phyloP scores from a whole-genome alignment of 192 early-diverging fungal genomes.

The Phlyctochytrium arcticum region DNA sequence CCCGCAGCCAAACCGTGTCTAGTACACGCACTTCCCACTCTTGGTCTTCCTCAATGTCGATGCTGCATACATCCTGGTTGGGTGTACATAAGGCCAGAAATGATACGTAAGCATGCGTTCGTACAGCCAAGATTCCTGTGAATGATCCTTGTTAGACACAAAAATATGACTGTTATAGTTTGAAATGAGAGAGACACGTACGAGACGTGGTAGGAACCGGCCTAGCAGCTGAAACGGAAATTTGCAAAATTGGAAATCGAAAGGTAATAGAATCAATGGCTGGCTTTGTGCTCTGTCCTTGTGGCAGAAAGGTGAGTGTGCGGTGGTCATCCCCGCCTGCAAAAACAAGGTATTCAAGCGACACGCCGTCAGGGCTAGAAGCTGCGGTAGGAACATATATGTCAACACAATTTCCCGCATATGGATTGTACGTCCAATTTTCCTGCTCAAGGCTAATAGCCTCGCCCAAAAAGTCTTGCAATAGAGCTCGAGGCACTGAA shows the following conservation, averaged over 20 bases:
- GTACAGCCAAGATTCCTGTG: background rate
- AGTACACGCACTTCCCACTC: background rate
- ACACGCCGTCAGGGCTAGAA: background rate
- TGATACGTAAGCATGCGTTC: background rate
- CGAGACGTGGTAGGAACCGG: background rate
- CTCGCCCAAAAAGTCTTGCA: background rate
- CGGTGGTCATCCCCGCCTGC: background rate
- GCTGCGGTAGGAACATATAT: background rate
- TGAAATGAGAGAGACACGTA: background rate
- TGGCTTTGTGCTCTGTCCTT: background rate
- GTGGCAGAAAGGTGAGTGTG: background rate
- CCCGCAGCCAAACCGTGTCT: background rate
- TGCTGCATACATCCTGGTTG: background rate
- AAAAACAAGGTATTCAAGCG: background rate
- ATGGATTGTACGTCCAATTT: background rate
- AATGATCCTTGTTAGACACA: background rate
- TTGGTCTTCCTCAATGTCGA: too few species aligned
- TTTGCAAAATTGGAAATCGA: background rate
- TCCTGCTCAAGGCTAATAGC: background rate
- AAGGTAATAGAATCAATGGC: background rate
- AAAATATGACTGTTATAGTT: background rate
- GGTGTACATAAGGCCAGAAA: background rate
- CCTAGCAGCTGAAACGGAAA: background rate
- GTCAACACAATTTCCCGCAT: background rate
- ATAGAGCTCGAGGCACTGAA: background rate